Base-by-base conservation (phyloP, 2,329 filamentous ascomycete species). In the Hymenoscyphus linearis region DNA sequence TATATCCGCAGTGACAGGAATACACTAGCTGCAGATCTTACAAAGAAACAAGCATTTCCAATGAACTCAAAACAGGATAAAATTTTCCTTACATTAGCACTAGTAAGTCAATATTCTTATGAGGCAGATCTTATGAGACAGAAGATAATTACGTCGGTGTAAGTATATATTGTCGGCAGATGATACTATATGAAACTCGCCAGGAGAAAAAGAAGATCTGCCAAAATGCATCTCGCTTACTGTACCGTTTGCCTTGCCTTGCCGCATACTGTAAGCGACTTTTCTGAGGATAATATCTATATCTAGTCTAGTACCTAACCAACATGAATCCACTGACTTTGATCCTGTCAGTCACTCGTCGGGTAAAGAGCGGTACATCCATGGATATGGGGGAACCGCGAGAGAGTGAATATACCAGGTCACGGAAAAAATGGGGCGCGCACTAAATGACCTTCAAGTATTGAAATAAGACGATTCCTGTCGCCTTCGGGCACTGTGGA, bases 11-110 rank as follows among this genome's bases (percentile, higher is more conserved):
- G 25, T 36, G 27, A 18, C 37, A 26, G 12, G 25, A 47, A 22
- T 34, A 36, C 40, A 13, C n/a, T 18, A 12, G 40, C 52, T 57
- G 53, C 53, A 56, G 44, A 50, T 60, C 44, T 53, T 53, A 16
- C 10, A 57, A 10, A 57, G 44, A 58, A 61, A 58, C 36, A 58
- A 61, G 60, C 40, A 31, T 61, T 55, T 55, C 60, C 50, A 55
- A 26, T 44, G 25, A 44, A 50, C n/a, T 50, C 36, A 52, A 35
- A 35, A 25, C 10, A 37, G 16, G 6, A 25, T 54, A n/a, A n/a
- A n/a, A 18, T 22, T 18, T 31, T 5, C 7, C 26, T 34, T 22
- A 2, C 5, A 36, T 22, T 27, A 35, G 18, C 18, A 37, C 60
- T 50, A 61, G 55, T 61, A n/a, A 52, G 34, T n/a, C n/a, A n/a